Evolutionary conservation across 1,284 basidiomycete genomes (phyloP).

Genomic region (Volvariella volvacea): DNA sequence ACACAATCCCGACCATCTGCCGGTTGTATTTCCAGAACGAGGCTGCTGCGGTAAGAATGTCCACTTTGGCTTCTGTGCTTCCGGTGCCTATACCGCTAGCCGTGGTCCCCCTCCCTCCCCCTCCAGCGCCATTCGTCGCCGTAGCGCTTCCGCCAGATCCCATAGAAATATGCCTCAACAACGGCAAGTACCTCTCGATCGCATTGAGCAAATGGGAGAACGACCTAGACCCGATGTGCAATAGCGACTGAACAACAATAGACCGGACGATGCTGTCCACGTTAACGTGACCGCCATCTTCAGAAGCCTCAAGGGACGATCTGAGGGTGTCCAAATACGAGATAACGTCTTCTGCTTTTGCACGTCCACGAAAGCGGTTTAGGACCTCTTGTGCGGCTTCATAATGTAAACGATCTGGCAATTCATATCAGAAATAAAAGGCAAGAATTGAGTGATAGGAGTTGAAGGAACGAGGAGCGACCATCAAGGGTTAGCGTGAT

Average conservation of each 20-base stretch:
- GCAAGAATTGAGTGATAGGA: no score
- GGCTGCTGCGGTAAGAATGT: conserved; percentile 66
- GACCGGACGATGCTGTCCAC: conserved; percentile 68
- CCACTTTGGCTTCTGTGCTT: conserved; percentile 55
- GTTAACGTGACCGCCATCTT: conserved; percentile 44
- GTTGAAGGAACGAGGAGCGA: no score
- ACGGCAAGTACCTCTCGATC: conserved; percentile 91
- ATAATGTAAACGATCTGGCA: conserved; percentile 68
- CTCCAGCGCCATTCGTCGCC: no score
- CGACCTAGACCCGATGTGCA: conserved; percentile 89
- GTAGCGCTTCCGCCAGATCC: no score
- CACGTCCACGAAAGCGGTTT: conserved; percentile 72
- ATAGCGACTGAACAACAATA: conserved; percentile 84
- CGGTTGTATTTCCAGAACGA: conserved; percentile 77
- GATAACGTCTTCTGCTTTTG: conserved; percentile 76
- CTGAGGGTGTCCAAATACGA: conserved; percentile 69
- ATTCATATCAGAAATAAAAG: background rate
- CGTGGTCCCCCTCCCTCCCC: conserved; percentile 17
- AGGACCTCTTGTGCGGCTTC: conserved; percentile 79
- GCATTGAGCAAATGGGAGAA: conserved; percentile 99
- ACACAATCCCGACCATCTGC: conserved; percentile 86
- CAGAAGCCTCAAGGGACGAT: conserved; percentile 48
- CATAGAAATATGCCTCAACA: conserved; percentile 63
- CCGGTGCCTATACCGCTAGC: conserved; percentile 31
- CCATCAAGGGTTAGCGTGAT: no score